Evolutionary conservation across 352 stramenopile species (phyloP), one percentile per base, ranked within the genome.

Genomic region (Phytopythium boreale): DNA sequence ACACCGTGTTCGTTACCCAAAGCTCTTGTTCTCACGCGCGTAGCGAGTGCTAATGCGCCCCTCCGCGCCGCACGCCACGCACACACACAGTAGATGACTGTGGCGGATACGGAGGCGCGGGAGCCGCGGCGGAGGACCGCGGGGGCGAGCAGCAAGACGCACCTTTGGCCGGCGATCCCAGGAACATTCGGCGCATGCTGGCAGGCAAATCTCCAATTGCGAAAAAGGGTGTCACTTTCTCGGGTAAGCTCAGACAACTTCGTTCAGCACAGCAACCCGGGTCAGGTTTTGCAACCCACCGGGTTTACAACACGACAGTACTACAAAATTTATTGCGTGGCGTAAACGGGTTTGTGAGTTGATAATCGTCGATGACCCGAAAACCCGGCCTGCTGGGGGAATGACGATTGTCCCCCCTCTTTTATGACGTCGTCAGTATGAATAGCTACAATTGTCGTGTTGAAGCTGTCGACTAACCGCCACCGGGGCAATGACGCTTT

Each of bases 81-180:
- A 6, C 17, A 44, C 19, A 15, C 29, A 20, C 27, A 27, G 29
- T 19, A 19, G 20, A 17, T 4, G 19, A 24, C 4, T 26, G 29
- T 17, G 4, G 51, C 15, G 17, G 19, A 9, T 24, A 4, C 19
- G 22, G 5, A 31, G 11, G 12, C 52, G 52, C 31, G 19, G 29
- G 11, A 11, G 19, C 19, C 1, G 31, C 6, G 31, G 31, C 19
- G 31, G 52, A 24, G 26, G 15, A 9, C 0, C 31, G 14, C 29
- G 31, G 10, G 27, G 20, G 29, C 27, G n/a, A 6, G 31, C 20
- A 4, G 2, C 19, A 19, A 59, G 52, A 60, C 55, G 55, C 36
- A 60, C 55, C 55, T 60, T 49, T 36, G 55, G 55, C 55, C 55
- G 55, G 55, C 55, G 55, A 50, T 36, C 55, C 34, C 15, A 43